These are phyloP conservation scores for Beauveria rudraprayagi DNA, from an alignment of 2,329 filamentous ascomycete species.

Conservation along the genomic window DNA sequence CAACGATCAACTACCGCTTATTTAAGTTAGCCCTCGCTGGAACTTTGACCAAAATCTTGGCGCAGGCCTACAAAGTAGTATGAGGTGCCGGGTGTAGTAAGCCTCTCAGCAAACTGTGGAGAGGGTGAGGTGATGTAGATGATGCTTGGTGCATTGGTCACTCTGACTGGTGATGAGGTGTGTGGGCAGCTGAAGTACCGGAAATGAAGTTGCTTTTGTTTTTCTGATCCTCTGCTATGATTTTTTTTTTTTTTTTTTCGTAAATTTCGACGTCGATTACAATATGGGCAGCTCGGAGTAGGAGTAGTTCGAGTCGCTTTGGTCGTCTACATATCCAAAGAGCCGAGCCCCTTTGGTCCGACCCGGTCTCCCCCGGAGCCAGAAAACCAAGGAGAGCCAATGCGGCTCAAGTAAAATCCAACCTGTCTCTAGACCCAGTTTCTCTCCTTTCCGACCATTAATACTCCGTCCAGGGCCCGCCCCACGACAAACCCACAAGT, in stretches of 20 bases:
- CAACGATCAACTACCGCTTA: neutral
- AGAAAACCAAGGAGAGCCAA: neutral
- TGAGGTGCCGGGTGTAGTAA: constrained; percentile 7
- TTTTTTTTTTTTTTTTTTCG: neutral
- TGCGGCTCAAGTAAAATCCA: constrained; percentile 7
- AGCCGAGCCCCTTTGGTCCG: constrained; percentile 1
- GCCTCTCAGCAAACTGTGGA: constrained; percentile 11
- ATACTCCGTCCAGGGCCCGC: neutral
- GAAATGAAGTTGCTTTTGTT: no score
- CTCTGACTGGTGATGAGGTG: neutral
- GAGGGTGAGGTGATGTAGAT: constrained; percentile 11
- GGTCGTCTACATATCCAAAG: neutral
- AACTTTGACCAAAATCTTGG: neutral
- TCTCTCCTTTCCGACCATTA: neutral
- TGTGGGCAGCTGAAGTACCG: no score
- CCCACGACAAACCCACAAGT: neutral
- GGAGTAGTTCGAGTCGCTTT: no score
- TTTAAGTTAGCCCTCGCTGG: no score
- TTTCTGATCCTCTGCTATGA: neutral
- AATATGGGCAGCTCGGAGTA: no score
- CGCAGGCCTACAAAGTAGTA: neutral
- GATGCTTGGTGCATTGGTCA: constrained; percentile 9
- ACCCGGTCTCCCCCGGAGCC: neutral
- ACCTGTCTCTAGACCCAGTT: neutral
- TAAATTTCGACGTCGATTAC: no score